These are phyloP conservation scores for Onygena corvina DNA, from an alignment of 2,329 filamentous ascomycete species.

Conservation along the genomic window DNA sequence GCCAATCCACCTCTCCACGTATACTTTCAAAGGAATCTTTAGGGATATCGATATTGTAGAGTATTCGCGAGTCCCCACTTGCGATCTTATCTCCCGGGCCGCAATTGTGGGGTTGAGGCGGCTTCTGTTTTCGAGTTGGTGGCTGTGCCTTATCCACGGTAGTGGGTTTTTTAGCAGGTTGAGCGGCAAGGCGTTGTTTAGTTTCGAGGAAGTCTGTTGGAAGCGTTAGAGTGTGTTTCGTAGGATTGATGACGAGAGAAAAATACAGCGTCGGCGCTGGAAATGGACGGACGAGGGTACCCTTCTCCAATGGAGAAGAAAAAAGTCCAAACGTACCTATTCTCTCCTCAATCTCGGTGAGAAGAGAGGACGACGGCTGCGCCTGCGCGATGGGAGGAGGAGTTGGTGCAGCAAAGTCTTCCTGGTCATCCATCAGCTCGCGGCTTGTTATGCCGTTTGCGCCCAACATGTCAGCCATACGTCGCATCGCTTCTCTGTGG, in stretches of 20 bases:
- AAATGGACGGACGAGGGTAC: too few species aligned
- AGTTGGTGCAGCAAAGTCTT: constrained; percentile 23
- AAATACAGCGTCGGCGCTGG: too few species aligned
- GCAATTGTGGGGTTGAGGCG: constrained; percentile 22
- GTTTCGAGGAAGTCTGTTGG: not conserved
- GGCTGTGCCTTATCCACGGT: not conserved
- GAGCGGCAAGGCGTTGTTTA: not conserved
- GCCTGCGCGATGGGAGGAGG: constrained; percentile 14
- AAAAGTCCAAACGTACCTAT: constrained; percentile 24
- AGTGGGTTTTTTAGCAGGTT: not conserved
- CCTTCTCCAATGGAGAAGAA: not conserved
- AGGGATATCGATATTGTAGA: constrained; percentile 55
- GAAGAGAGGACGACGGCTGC: constrained; percentile 15
- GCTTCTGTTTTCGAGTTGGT: constrained; percentile 14
- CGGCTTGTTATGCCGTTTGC: constrained; percentile 52
- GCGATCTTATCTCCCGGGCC: constrained; percentile 50
- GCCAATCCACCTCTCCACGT: constrained; percentile 68
- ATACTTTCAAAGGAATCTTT: constrained; percentile 55
- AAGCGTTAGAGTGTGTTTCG: too few species aligned
- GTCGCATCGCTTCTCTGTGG: constrained; percentile 57
- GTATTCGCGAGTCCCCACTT: constrained; percentile 67
- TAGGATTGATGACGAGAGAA: too few species aligned
- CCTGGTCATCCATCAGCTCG: constrained; percentile 44
- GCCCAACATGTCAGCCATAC: constrained; percentile 62
- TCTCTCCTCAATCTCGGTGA: constrained; percentile 26